A percentile compares a stretch with the other conserved stretches of the same genome.
phyloP scores from a whole-genome alignment of 75 land plant species.

The Adiantum capillusveneris region DNA sequence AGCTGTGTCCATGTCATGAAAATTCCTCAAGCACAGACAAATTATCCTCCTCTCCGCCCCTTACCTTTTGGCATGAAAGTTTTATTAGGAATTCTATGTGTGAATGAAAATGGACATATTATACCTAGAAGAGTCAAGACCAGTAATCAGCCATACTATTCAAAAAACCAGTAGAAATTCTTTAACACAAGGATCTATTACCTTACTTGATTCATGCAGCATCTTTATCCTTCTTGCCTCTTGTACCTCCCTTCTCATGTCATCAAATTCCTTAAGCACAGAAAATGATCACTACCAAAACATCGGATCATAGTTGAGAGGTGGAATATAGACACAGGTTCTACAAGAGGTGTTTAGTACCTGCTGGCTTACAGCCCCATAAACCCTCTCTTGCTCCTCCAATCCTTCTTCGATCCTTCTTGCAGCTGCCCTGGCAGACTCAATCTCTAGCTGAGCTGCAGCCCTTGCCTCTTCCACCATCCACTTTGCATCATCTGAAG shows the following conservation, averaged over 20 bases:
- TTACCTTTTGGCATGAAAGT: no score
- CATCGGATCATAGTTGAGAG: not conserved
- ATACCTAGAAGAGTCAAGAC: no score
- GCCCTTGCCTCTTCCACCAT: conserved; percentile 79
- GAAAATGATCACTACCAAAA: not conserved
- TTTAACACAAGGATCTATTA: no score
- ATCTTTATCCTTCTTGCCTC: conserved; percentile 81
- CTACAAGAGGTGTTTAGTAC: not conserved
- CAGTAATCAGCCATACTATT: no score
- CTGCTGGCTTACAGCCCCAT: not conserved
- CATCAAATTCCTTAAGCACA: conserved; percentile 62
- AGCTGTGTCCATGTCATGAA: no score
- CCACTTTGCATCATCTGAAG: conserved; percentile 86
- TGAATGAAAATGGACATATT: no score
- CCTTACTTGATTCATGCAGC: conserved; percentile 87
- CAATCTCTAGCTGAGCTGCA: conserved; percentile 86
- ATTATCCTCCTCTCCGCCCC: no score
- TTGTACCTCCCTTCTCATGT: conserved; percentile 58
- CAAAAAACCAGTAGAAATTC: no score
- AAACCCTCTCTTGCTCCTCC: conserved; percentile 46
- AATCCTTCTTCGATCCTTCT: conserved; percentile 56
- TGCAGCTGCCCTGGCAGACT: conserved; percentile 63
- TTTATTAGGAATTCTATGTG: no score
- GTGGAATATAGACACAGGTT: not conserved
- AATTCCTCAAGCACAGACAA: no score